These are phyloP conservation scores for Yarrowia sp. DNA, from an alignment of 805 yeast genomes.

Conservation along the genomic window DNA sequence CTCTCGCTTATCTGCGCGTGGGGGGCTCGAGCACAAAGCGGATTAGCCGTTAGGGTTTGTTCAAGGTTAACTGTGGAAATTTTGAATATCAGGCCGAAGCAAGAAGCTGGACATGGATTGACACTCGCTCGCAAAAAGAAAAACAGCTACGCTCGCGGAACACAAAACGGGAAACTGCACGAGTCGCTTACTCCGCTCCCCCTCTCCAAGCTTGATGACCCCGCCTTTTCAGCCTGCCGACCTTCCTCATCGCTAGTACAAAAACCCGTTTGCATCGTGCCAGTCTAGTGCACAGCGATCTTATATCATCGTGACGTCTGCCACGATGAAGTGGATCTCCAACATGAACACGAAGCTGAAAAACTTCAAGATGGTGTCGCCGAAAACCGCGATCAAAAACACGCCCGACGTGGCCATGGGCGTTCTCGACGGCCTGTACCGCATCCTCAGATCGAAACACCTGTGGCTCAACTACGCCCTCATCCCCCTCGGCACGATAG, in stretches of 20 bases:
- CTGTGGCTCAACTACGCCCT: neutral
- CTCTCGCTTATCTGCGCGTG: slow-evolving; percentile 2
- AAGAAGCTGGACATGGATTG: neutral
- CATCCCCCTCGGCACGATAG: slow-evolving; percentile 11
- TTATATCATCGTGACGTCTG: neutral
- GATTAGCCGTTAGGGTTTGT: neutral
- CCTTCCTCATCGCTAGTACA: neutral
- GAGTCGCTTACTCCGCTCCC: neutral
- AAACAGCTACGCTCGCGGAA: neutral
- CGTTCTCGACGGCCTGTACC: neutral
- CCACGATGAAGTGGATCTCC: neutral
- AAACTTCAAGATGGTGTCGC: neutral
- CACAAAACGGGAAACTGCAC: neutral
- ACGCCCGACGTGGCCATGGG: neutral
- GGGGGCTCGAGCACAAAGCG: neutral
- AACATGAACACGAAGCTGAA: neutral
- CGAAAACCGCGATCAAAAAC: neutral
- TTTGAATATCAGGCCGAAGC: neutral
- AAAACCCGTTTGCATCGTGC: neutral
- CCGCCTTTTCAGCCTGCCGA: neutral
- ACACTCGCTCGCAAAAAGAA: neutral
- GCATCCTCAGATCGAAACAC: neutral
- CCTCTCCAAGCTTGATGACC: neutral
- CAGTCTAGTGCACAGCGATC: neutral
- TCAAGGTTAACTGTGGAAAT: neutral